phyloP scores from a whole-genome alignment of 345 rosid genomes.

The Rhodamnia rubescens region DNA sequence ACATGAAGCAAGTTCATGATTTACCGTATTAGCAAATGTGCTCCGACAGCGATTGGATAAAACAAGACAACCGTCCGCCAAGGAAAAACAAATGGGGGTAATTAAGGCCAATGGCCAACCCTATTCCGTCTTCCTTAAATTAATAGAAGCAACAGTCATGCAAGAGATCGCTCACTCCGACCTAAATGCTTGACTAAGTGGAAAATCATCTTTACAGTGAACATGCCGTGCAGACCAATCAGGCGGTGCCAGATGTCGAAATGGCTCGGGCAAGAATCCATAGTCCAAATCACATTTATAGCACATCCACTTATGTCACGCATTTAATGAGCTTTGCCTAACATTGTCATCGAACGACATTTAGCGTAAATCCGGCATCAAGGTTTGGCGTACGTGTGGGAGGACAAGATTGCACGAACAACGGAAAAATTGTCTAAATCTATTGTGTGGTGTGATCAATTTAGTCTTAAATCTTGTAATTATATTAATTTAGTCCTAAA shows the following conservation, averaged over 20 bases:
- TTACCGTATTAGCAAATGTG: not conserved
- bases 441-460: too few relatives aligned
- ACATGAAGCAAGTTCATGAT: not conserved
- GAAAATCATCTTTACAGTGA: not conserved
- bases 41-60: not conserved
- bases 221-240: not conserved
- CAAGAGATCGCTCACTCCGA: not conserved
- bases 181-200: not conserved
- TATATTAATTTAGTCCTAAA: too few relatives aligned
- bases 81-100: not conserved
- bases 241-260: not conserved
- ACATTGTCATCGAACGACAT: not conserved
- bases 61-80: not conserved
- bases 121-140: not conserved
- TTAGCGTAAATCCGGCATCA: not conserved
- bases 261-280: not conserved
- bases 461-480: too few relatives aligned
- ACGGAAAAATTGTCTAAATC: too few relatives aligned
- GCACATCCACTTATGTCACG: not conserved
- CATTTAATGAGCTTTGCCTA: not conserved
- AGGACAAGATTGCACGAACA: not conserved
- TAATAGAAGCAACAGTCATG: not conserved
- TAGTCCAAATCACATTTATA: not conserved
- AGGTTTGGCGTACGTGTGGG: not conserved
- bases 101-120: not conserved